Evolutionary conservation across 2,329 filamentous ascomycete species (phyloP).

Genomic region (Claviceps digitariae): DNA sequence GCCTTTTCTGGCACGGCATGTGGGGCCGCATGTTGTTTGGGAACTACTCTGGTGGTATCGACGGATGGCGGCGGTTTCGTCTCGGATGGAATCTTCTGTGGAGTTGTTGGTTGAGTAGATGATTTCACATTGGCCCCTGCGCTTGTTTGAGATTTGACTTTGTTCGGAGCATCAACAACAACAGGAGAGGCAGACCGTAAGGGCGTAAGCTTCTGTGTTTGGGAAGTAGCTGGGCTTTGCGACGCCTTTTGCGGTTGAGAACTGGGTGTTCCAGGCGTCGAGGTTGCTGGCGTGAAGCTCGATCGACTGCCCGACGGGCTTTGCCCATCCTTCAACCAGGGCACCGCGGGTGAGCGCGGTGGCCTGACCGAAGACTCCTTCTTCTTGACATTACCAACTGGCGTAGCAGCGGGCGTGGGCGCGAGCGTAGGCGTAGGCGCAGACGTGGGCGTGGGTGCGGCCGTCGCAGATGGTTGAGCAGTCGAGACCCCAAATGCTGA

Average conservation of each 20-base stretch:
- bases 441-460: not conserved
- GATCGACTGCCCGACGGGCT: constrained; percentile 6
- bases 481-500: constrained; percentile 14
- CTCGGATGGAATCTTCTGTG: not conserved
- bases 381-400: constrained; percentile 3
- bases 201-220: constrained; percentile 5
- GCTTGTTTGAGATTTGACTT: not conserved
- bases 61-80: not conserved
- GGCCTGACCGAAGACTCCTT: constrained; percentile 5
- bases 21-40: not conserved
- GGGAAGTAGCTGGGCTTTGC: not conserved
- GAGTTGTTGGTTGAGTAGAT: not conserved
- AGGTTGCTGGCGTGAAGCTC: constrained; percentile 6
- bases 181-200: not conserved
- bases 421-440: constrained; percentile 1
- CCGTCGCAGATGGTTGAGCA: constrained; percentile 4
- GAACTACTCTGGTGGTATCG: not conserved
- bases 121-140: not conserved
- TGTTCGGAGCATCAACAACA: not conserved
- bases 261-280: not conserved
- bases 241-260: not conserved
- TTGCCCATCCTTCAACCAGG: constrained; percentile 6
- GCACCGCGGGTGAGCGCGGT: constrained; percentile 6
- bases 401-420: constrained; percentile 1
- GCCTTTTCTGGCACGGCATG: not conserved